Base-by-base conservation (phyloP, 2,329 filamentous ascomycete species). In the Fusarium poae region DNA sequence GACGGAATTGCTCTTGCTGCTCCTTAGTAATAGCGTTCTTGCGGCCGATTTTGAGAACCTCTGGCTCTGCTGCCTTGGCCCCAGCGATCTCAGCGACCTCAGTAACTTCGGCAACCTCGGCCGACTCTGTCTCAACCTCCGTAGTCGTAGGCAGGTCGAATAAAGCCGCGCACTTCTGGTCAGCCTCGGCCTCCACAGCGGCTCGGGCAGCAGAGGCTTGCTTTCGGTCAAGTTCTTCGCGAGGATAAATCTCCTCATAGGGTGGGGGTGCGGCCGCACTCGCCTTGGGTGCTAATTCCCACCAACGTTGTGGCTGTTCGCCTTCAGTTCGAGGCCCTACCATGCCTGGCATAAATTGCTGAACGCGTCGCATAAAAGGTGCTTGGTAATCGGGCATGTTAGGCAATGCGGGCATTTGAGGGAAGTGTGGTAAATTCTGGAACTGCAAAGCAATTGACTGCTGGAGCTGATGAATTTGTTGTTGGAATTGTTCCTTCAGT, bases 231-330 rank as follows among this genome's bases (percentile, higher is more conserved):
- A 83, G 67, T 44, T 84, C 81, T 54, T 82, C 78, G 40, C 82
- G 80, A 3, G 91, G 92, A 76, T 89, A 96, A 29, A 96, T 87
- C 48, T 94, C 92, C 54, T 94, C 89, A 69, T 96, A 96, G 0
- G 92, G 87, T 12, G 92, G 92, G 11, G 92, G 92, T 32, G 83
- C 81, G 12, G 86, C 79, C 39, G 80, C 80, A 21, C 79, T 81
- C 18, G 81, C 79, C 72, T 85, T 82, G 37, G 84, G 80, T 11
- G 88, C 88, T 44, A 90, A 85, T 29, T 90, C 80, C 87, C 89
- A 92, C 90, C 91, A 92, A 62, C 85, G 84, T 12, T 68, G 67
- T 70, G 39, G 77, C 66, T 48, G 78, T 61, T 79, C 79, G 18
- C 75, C 79, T 7, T 83, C 85, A 7, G 88, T 85, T 49, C 85